Evolutionary conservation across 805 yeast species (phyloP).

Genomic region (Wickerhamiella azymoides): DNA sequence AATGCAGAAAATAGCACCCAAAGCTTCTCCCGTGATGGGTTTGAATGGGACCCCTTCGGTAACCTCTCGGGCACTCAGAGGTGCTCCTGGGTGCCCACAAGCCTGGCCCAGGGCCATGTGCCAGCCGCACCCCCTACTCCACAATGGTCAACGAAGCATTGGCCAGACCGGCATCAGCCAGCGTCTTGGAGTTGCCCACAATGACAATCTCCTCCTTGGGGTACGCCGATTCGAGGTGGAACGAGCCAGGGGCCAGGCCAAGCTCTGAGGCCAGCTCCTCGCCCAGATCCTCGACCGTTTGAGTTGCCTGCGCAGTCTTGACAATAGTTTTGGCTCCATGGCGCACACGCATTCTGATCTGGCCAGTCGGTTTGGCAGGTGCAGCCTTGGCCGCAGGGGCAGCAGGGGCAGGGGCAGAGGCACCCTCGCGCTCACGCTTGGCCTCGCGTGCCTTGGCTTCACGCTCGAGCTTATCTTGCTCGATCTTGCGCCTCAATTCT

Average conservation of each 20-base stretch:
- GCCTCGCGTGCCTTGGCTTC: conserved; percentile 13
- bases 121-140: neutral
- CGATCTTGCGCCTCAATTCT: conserved; percentile 23
- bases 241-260: conserved; percentile 11
- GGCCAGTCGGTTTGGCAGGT: conserved; percentile 11
- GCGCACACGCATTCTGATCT: conserved; percentile 17
- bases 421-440: conserved; percentile 7
- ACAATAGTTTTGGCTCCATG: conserved; percentile 19
- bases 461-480: conserved; percentile 25
- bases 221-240: conserved; percentile 22
- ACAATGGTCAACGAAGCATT: conserved; percentile 17
- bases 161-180: conserved; percentile 23
- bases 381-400: conserved; percentile 9
- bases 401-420: neutral
- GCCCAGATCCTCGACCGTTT: conserved; percentile 22
- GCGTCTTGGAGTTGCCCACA: conserved; percentile 18
- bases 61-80: too few species aligned
- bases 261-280: conserved; percentile 16
- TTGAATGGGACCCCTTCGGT: too few species aligned
- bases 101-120: too few species aligned
- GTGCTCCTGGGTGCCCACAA: too few species aligned
- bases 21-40: too few species aligned
- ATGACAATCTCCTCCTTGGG: conserved; percentile 19
- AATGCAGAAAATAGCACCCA: too few species aligned
- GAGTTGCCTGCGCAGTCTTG: conserved; percentile 19